These are phyloP conservation scores for Suillus sp. DNA, from an alignment of 768 basidiomycete genomes.

Conservation along the genomic window DNA sequence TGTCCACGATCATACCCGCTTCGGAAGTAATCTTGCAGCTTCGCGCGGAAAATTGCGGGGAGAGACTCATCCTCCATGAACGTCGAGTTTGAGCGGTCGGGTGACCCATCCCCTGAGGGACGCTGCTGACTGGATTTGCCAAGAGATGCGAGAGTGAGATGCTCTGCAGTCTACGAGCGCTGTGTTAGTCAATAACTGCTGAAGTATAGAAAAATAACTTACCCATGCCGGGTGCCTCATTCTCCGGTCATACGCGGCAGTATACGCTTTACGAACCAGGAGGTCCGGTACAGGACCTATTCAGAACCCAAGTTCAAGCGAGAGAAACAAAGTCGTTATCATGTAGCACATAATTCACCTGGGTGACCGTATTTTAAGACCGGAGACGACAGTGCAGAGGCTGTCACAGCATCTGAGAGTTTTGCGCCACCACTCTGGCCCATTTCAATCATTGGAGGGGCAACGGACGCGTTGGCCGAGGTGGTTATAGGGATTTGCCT, in stretches of 20 bases:
- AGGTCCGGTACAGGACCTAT: slow-evolving; percentile 86
- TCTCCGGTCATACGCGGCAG: slow-evolving; percentile 87
- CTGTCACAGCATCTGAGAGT: slow-evolving; percentile 37
- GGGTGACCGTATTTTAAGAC: slow-evolving; percentile 82
- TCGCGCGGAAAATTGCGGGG: slow-evolving; percentile 78
- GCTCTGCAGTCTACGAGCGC: slow-evolving; percentile 81
- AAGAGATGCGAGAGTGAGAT: slow-evolving; percentile 80
- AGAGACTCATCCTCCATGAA: slow-evolving; percentile 85
- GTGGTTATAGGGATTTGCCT: slow-evolving; percentile 21
- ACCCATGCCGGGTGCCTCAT: slow-evolving; percentile 95
- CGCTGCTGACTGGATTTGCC: slow-evolving; percentile 45
- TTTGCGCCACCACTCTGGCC: slow-evolving; percentile 46
- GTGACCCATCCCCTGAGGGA: slow-evolving; percentile 42
- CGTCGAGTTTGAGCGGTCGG: slow-evolving; percentile 72
- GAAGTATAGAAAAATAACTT: slow-evolving; percentile 20
- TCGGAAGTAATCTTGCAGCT: slow-evolving; percentile 84
- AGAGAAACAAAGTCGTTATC: slow-evolving; percentile 10
- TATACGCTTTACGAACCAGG: slow-evolving; percentile 80
- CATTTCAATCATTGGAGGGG: slow-evolving; percentile 46
- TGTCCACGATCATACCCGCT: slow-evolving; percentile 97
- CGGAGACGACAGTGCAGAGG: slow-evolving; percentile 29
- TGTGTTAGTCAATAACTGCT: not conserved
- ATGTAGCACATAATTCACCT: slow-evolving; percentile 46
- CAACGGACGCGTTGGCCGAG: slow-evolving; percentile 18
- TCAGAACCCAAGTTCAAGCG: slow-evolving; percentile 11